Evolutionary conservation across 2,329 filamentous ascomycete genomes (phyloP), one percentile per base, ranked within the genome.

Genomic region (Thelonectria blattea): DNA sequence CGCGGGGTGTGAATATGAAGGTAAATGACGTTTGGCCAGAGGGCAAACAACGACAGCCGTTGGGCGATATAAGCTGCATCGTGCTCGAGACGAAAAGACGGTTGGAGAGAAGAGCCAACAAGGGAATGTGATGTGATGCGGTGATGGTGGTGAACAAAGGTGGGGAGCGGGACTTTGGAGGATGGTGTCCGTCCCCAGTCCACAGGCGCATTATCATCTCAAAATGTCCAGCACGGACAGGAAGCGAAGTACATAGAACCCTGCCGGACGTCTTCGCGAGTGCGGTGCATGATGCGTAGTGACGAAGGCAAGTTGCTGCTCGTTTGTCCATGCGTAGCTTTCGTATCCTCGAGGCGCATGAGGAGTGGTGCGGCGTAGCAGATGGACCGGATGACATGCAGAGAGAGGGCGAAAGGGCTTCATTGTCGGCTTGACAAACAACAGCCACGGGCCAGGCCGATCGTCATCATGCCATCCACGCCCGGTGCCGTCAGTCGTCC

Each of bases 341-440:
- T 17, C n/a, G 17, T 42, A 20, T 42, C 39, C 15, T 42, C 39
- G 17, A 17, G 39, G 39, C n/a, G 39, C 17, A 42, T 17, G n/a
- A 42, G 39, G 43, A 24, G 43, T 43, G 11, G 41, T 24, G 41
- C 30, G 52, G 43, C 46, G 52, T 42, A 48, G 43, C 43, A 55
- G 45, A 48, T 55, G 34, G 43, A 20, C 24, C 39, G 27, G 20
- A 55, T 55, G 52, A 55, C 52, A 41, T 55, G 52, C 43, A 55
- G 52, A 48, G 43, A 24, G 20, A 48, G 43, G 18, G 42, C 27
- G 27, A 30, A 30, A 6, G 9, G 27, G 27, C 27, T 30, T 30
- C 27, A 6, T 10, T 7, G 17, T 42, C n/a, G 39, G 17, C 39
- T 18, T 30, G 39, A 42, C 39, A 20, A 15, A 42, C 15, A 17